These are phyloP conservation scores for Leptographium procerum DNA, from an alignment of 2,329 filamentous ascomycete genomes.

Conservation along the genomic window DNA sequence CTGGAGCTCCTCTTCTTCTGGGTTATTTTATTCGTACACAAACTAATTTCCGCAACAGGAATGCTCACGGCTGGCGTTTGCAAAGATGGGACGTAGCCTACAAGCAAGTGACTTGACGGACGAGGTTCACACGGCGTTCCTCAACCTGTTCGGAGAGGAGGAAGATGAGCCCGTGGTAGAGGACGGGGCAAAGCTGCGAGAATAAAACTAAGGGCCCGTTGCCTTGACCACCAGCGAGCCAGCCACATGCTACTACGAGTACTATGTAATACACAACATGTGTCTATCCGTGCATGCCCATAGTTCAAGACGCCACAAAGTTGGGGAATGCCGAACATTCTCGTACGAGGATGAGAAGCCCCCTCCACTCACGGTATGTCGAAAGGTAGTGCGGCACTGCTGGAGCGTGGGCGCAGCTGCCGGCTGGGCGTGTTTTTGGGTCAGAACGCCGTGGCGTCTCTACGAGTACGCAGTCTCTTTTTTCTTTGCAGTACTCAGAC, in stretches of 20 bases:
- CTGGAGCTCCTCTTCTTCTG: not conserved
- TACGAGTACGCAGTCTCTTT: no score
- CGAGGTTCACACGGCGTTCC: conserved; percentile 73
- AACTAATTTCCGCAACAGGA: conserved; percentile 34
- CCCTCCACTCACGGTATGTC: no score
- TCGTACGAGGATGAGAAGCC: no score
- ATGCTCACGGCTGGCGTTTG: conserved; percentile 78
- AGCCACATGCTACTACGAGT: not conserved
- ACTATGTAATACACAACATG: no score
- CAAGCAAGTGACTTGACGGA: conserved; percentile 91
- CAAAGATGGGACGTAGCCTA: conserved; percentile 72
- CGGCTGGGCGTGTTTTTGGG: no score
- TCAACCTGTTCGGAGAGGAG: conserved; percentile 66
- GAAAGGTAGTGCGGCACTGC: no score
- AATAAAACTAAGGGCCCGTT: not conserved
- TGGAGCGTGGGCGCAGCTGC: no score
- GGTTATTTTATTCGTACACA: not conserved
- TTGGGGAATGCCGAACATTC: not conserved
- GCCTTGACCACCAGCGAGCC: not conserved
- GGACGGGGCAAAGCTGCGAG: conserved; percentile 16
- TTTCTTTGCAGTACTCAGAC: no score
- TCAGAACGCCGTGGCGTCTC: no score
- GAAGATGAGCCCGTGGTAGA: conserved; percentile 25
- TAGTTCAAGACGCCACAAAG: not conserved
- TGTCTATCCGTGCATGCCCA: not conserved